Evolutionary conservation across 805 yeast genomes (phyloP), one percentile per base, ranked within the genome.

Genomic region (Candida ficus): DNA sequence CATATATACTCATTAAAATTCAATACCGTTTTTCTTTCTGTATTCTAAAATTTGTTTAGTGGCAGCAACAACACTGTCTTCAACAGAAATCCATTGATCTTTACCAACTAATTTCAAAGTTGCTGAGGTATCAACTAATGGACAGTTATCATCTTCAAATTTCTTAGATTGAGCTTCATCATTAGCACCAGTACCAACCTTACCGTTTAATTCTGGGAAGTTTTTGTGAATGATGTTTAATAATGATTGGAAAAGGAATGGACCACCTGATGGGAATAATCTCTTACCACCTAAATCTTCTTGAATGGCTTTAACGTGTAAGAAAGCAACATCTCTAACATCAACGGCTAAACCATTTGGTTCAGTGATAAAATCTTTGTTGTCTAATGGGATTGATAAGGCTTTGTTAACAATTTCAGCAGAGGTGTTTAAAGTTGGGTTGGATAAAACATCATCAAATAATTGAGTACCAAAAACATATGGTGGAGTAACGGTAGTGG

Each of bases 391-490:
- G 50, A 52, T 44, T 49, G 63, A 44, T 55, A 59, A 33, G 48
- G 59, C 29, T 11, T 37, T 43, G 58, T 63, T 28, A 16, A 28
- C 30, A 3, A 28, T 7, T 7, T 28, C 30, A 40, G 70, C 69
- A 21, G 76, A 70, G 1, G 71, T 64, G 53, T 72, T 72, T 44
- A 71, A 49, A 7, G 55, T 57, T 33, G 62, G 59, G 17, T 63
- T 63, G 28, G 66, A 62, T 34, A 68, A 56, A 17, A 58, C 58
- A 39, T 68, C 67, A 19, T 75, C 69, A 42, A 73, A 72, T 16
- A 64, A 68, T 50, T 77, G 79, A 7, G 83, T 83, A 4, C 84
- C 85, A 48, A 75, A 70, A 1, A 77, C 81, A 53, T 63, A 74
- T 13, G 71, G 69, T 8, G 84, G 83, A 47, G 74, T 73, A 19